Base-by-base conservation (phyloP, 2,329 filamentous ascomycete species). In the Scedosporium aurantiacum region DNA sequence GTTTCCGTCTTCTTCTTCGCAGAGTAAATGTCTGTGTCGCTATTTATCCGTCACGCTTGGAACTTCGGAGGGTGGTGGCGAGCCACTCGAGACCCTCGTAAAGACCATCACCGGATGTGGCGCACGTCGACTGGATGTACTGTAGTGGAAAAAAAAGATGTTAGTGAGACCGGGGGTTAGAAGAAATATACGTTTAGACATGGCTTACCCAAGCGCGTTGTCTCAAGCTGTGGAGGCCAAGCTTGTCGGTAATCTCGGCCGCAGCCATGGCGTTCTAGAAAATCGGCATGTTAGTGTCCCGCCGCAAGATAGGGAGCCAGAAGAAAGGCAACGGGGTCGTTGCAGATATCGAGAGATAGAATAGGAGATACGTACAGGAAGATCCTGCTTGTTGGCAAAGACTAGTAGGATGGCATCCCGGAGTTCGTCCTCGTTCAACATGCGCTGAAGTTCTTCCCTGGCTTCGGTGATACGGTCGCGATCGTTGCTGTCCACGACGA, bases 381-480 rank as follows among this genome's bases (percentile, higher is more conserved):
- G 82, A 92, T 99, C 94, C 84, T 99, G 94, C 85, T 99, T 99
- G 87, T 99, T 99, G 79, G 94, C 94, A 73, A 99, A 99, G 72
- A 99, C 93, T 72, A 99, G 81, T 70, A 99, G 85, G 70, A 97
- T 87, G 68, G 94, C 94, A 75, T 99, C 94, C 76, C 93, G 90
- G 78, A 99, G 91, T 82, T 99, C 94, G 69, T 96, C 90, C 79
- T 99, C 94, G 80, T 97, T 96, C 76, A 99, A 86, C 86, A 99
- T 99, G 76, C 94, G 89, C 78, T 96, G 90, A 73, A 99, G 83
- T 79, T 99, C 94, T 78, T 96, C 91, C 66, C 91, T 87, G 71
- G 94, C 94, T 83, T 99, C 94, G 70, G 94, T 89, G 72, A 99
- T 89, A 86, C 94, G 91, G 78, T 96, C 92, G 75, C 91, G 90